Percentiles rank a stretch among this genome's conserved stretches.
These are phyloP conservation scores for Epichloe uncinata DNA, from an alignment of 2,329 filamentous ascomycete species.

Conservation along the genomic window DNA sequence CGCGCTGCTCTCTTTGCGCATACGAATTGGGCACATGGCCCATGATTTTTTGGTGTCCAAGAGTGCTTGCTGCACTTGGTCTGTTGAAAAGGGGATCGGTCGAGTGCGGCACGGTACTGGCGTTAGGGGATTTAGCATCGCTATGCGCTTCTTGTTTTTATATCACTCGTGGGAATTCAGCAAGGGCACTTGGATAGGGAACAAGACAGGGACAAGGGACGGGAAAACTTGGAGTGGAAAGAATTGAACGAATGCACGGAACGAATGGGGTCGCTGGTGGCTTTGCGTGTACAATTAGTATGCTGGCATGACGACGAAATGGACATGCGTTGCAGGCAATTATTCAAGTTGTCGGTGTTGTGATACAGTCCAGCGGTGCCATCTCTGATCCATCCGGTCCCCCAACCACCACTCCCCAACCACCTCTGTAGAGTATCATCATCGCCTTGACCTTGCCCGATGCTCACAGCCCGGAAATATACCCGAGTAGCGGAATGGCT, in stretches of 20 bases:
- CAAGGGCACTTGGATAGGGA: conserved; percentile 2
- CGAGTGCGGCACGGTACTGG: conserved; percentile 1
- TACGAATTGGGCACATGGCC: not conserved
- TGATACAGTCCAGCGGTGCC: not conserved
- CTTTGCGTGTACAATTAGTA: conserved; percentile 1
- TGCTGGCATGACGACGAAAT: not conserved
- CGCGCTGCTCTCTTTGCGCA: not conserved
- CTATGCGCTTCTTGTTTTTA: not conserved
- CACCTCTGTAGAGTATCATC: not conserved
- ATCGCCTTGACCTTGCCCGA: not conserved
- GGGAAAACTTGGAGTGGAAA: not conserved
- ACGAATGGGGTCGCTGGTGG: not conserved
- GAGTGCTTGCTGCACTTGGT: not conserved
- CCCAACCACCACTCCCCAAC: not conserved
- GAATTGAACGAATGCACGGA: not conserved
- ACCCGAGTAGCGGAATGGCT: not conserved
- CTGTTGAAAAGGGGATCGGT: not conserved
- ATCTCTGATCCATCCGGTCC: not conserved
- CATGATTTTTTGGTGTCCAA: not conserved
- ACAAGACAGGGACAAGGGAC: not conserved
- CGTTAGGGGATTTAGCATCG: not conserved
- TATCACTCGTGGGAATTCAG: not conserved
- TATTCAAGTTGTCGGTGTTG: not conserved
- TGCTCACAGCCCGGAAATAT: not conserved
- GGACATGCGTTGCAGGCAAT: not conserved